A percentile compares a stretch with the other conserved stretches of the same genome.
phyloP scores from a whole-genome alignment of 1,284 basidiomycete genomes.

The Leccinum fuscescens region DNA sequence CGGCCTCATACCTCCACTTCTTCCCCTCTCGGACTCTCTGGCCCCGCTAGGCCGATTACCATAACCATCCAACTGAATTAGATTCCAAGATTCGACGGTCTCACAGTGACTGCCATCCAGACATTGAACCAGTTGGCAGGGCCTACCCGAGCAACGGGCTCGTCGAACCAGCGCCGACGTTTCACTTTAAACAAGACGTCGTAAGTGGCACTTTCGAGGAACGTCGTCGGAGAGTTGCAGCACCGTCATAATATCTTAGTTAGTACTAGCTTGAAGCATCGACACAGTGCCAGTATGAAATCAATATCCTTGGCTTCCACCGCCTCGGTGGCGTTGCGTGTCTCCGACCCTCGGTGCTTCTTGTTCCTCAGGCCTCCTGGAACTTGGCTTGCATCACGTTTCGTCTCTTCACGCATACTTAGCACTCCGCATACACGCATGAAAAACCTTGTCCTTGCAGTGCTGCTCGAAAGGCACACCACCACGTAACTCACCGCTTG shows the following conservation, averaged over 20 bases:
- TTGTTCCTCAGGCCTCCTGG: background rate
- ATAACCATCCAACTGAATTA: background rate
- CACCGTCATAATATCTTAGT: background rate
- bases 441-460: constrained; percentile 33
- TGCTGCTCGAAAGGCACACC: constrained; percentile 25
- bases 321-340: background rate
- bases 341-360: background rate
- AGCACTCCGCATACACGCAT: background rate
- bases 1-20: background rate
- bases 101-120: background rate
- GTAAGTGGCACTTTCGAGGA: background rate
- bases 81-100: background rate
- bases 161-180: background rate
- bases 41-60: background rate
- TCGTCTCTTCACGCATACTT: background rate
- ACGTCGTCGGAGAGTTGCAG: background rate
- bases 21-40: background rate
- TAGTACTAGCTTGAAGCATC: background rate
- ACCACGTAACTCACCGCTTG: constrained; percentile 15
- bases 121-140: background rate
- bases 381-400: background rate
- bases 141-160: background rate
- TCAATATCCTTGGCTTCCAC: background rate
- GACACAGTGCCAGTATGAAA: background rate
- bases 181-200: background rate